A percentile compares a stretch with the other conserved stretches of the same genome.
These are phyloP conservation scores for Psilocybe cyanescens DNA, from an alignment of 768 basidiomycete genomes.

Conservation along the genomic window DNA sequence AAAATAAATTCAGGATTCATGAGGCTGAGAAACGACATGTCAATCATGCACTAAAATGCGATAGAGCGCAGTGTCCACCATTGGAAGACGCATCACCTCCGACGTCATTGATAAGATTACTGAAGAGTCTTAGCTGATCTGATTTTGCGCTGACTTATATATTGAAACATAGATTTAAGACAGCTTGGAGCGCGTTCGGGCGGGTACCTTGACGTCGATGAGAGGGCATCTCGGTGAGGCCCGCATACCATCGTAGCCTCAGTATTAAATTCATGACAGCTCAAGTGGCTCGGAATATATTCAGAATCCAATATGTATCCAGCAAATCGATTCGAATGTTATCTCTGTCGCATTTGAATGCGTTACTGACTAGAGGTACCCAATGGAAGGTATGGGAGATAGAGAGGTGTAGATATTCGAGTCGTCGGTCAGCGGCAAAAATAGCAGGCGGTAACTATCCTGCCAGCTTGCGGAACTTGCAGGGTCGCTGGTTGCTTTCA, in stretches of 20 bases:
- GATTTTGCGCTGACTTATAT: too few species aligned
- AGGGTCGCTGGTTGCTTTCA: not conserved
- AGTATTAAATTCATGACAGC: too few species aligned
- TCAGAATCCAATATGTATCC: not conserved
- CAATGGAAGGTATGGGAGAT: not conserved
- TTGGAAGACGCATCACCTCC: not conserved
- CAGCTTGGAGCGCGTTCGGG: not conserved
- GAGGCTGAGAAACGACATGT: not conserved
- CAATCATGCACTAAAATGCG: not conserved
- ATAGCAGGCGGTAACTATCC: not conserved
- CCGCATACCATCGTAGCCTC: not conserved
- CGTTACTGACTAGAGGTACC: not conserved
- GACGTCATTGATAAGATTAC: conserved; percentile 3
- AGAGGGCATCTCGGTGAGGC: not conserved
- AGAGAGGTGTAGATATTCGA: not conserved
- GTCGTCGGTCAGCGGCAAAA: not conserved
- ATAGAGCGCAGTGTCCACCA: not conserved
- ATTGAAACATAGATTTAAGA: not conserved
- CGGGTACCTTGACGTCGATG: not conserved
- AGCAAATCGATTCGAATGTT: not conserved
- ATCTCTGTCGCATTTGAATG: not conserved
- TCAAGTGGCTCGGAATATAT: not conserved
- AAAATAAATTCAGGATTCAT: not conserved
- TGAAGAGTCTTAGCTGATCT: not conserved
- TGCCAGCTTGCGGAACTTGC: not conserved